Base-by-base conservation (phyloP, 129 eudicot genomes). In the Glebionis coronaria region DNA sequence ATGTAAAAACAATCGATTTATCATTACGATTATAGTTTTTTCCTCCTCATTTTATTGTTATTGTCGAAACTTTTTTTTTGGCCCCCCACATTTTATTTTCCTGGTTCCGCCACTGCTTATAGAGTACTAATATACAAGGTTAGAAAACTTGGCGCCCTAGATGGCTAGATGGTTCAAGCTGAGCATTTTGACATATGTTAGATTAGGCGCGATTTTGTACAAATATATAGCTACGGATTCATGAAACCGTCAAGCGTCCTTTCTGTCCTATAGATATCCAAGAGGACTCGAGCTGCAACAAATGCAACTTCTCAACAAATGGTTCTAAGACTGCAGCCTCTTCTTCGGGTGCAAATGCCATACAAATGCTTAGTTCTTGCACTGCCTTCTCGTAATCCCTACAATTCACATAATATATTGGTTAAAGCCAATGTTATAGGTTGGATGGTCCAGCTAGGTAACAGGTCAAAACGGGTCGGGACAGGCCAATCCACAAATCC, bases 291-390 rank as follows among this genome's bases (percentile, higher is more conserved):
- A 91, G 90, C 61, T 77, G 83, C 83, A 91, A 59, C 69, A 91
- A 76, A 67, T 91, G 97, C 78, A 91, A 63, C 79, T 85, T 91
- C 75, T 88, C 98, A 12, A 91, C 94, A 44, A 91, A 91, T 51
- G 85, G 85, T 82, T 91, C 98, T 25, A 91, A 56, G 25, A 91
- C 84, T 68, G 82, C 68, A 5, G 96, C 90, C 80, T 91, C 96
- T 73, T 91, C 98, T 77, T 85, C 96, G 5, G 98, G 98, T 65
- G 98, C 95, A 69, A 91, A 91, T 7, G 96, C 96, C 91, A 91
- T 91, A 71, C 98, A 88, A 73, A 91, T 91, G 79, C 98, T 91
- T 53, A 91, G 98, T 78, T 91, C 98, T 77, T 88, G 94, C 56
- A 91, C 91, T 16, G 98, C 96, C 79, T 77, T 84, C 55, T 69